phyloP scores from a whole-genome alignment of 2,329 filamentous ascomycete genomes.

The Sporothrix inflata region DNA sequence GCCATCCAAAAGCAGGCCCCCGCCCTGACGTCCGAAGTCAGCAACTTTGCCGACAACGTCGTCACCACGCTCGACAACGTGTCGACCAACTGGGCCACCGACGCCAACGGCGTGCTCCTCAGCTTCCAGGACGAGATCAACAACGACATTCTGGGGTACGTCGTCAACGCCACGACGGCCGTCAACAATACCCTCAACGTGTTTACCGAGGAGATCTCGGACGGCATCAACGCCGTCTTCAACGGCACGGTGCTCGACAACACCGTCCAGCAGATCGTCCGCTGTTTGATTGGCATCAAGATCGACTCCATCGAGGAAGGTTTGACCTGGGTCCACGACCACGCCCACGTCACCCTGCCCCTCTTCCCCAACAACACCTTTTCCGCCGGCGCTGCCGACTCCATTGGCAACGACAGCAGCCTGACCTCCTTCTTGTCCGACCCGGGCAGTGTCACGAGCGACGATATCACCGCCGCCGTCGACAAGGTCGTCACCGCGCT shows the following conservation, averaged over 20 bases:
- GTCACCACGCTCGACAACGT: constrained; percentile 72
- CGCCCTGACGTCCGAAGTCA: constrained; percentile 72
- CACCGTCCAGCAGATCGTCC: constrained; percentile 76
- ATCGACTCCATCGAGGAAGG: constrained; percentile 81
- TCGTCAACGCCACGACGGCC: constrained; percentile 78
- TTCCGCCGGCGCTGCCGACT: constrained; percentile 72
- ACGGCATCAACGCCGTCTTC: constrained; percentile 75
- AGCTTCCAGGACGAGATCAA: constrained; percentile 69
- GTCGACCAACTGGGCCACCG: constrained; percentile 74
- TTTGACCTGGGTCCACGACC: constrained; percentile 89
- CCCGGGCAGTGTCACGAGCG: constrained; percentile 71
- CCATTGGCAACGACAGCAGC: constrained; percentile 60
- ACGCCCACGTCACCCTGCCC: constrained; percentile 83
- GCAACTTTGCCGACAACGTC: constrained; percentile 77
- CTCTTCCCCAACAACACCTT: constrained; percentile 79
- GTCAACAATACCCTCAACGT: constrained; percentile 83
- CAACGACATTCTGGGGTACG: constrained; percentile 81
- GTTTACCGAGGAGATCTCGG: constrained; percentile 77
- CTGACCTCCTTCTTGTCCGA: constrained; percentile 76
- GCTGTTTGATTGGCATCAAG: constrained; percentile 88
- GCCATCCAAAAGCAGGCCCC: constrained; percentile 76
- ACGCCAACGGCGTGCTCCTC: constrained; percentile 72
- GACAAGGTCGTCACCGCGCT: constrained; percentile 69
- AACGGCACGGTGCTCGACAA: constrained; percentile 78
- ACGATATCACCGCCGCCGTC: constrained; percentile 81